Base-by-base conservation (phyloP, 2,329 filamentous ascomycete genomes). In the Talaromyces sp. region DNA sequence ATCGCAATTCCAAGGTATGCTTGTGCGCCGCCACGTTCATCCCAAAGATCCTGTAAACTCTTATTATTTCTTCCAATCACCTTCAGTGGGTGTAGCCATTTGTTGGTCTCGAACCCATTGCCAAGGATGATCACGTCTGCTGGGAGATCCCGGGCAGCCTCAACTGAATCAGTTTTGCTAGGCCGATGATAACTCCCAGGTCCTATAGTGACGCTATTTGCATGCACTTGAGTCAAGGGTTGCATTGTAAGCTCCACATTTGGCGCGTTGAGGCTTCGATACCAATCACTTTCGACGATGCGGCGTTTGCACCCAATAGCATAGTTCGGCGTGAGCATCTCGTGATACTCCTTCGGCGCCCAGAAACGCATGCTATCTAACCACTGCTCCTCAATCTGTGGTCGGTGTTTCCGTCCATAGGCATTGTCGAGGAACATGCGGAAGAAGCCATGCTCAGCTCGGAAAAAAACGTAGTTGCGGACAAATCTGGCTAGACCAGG, bases 241-340 rank as follows among this genome's bases (percentile, higher is more conserved):
- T 80, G 76, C 0, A 82, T 79, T 0, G 80, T 83, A 37, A 86
- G 67, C 37, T 81, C 76, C 17, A 85, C 73, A 47, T 83, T 83
- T 0, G 77, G 69, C 3, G 79, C 68, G 33, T 84, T 74, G 33
- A 88, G 68, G 36, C 76, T 74, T 13, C 73, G 61, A 17, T 84
- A 76, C 73, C 86, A 88, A 1, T 74, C 75, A 2, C 78, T 75
- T 53, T 87, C 83, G 48, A 81, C 81, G 49, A 88, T 80, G 13
- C 84, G 77, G n/a, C 86, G 73, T 70, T 87, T 88, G 70, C 85
- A 87, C 1, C 84, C 84, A 13, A 86, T 68, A 40, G 79, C 76
- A 51, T 85, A 88, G 45, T 87, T 78, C 0, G 86, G 86, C 0
- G 83, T 83, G 32, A 88, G 65, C 6, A 85, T 75, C 27, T 84